Conservation (phyloP, 2,329 filamentous ascomycete genomes). For the Ascocoryne sarcoides region DNA sequence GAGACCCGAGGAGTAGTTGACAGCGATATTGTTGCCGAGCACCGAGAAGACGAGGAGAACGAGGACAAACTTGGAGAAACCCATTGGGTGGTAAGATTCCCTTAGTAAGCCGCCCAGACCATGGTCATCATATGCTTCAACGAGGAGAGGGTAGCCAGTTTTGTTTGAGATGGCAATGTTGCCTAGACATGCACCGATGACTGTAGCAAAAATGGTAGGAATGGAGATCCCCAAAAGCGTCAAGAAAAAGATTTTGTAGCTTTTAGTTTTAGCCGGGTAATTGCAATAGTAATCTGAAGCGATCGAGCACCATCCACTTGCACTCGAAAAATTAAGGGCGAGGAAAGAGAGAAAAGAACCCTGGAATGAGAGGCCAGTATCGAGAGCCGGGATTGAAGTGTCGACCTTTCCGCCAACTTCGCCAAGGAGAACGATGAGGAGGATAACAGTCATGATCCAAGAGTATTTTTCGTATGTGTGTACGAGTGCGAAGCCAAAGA, state of each 20-base stretch:
- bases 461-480: conserved; percentile 40
- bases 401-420: conserved; percentile 37
- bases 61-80: conserved; percentile 40
- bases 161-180: conserved; percentile 31
- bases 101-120: conserved; percentile 40
- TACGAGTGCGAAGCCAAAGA: conserved; percentile 33
- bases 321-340: conserved; percentile 23
- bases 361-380: conserved; percentile 29
- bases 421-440: conserved; percentile 39
- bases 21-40: conserved; percentile 25
- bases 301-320: conserved; percentile 26
- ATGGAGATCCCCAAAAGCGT: conserved; percentile 23
- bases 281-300: conserved; percentile 28
- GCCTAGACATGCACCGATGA: conserved; percentile 35
- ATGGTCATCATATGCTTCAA: conserved; percentile 32
- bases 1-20: conserved; percentile 26
- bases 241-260: conserved; percentile 26
- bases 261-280: conserved; percentile 25
- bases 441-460: conserved; percentile 38
- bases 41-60: conserved; percentile 26
- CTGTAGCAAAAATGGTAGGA: conserved; percentile 33
- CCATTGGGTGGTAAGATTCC: conserved; percentile 35
- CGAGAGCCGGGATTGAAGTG: conserved; percentile 26
- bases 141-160: conserved; percentile 32
- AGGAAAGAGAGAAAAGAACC: conserved; percentile 26